Evolutionary conservation across 345 rosid genomes (phyloP), one percentile per base, ranked within the genome.

Genomic region (Anacardium occidentale): DNA sequence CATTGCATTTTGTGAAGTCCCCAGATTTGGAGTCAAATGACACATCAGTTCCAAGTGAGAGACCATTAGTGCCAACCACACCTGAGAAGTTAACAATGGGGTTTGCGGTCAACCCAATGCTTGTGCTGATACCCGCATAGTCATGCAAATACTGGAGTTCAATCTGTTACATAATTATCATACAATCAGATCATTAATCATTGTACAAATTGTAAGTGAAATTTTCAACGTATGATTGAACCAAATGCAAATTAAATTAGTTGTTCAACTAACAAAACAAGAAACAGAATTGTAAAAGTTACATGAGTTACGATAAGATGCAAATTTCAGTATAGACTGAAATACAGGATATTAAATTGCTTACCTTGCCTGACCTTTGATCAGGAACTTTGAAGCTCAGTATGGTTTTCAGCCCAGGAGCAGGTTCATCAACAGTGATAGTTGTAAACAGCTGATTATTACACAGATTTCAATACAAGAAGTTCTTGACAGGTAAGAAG

Each of bases 321-420:
- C 50, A 29, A 25, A 13, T 40, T 47, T 18, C 40, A 65, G 17
- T 25, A 48, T 17, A 10, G 7, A 10, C 22, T 14, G 10, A 10
- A 48, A 29, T 26, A n/a, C 14, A 20, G 59, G 21, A 26, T 14
- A 22, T 42, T 29, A 24, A 58, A 26, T 26, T 5, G n/a, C 53
- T 65, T 75, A 92, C 98, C 97, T 90, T 94, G 78, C 97, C 98
- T 52, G 98, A 94, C 79, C 94, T 89, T 73, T 89, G 97, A 81
- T 94, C 98, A 70, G 98, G 99, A 62, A 80, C 85, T 75, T 71
- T 90, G 86, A 89, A 88, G 87, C 88, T 92, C 60, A 92, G 73
- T 76, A 92, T 92, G 15, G 97, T 52, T 89, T 87, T 94, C 80
- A 90, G 69, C 53, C 98, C 98, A 51, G 97, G 99, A 57, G 96